phyloP scores from a whole-genome alignment of 345 rosid species.

The Gossypium herbaceum region DNA sequence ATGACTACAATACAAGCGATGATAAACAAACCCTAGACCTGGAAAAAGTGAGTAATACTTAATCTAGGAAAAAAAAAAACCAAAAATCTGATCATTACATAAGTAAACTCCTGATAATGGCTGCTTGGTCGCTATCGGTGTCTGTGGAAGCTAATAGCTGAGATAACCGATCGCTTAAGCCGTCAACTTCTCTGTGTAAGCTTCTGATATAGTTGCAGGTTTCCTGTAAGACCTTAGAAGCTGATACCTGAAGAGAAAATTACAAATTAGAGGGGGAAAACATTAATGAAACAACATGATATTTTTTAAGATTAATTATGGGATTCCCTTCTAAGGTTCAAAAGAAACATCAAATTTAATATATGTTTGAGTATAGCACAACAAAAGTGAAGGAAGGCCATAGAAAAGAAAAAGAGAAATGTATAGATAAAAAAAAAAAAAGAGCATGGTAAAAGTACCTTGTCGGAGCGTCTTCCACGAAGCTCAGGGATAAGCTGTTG shows the following conservation, averaged over 20 bases:
- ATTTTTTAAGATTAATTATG: too few species aligned
- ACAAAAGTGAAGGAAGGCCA: conserved; percentile 27
- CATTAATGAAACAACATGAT: neutral
- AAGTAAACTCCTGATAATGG: conserved; percentile 83
- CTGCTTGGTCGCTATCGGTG: conserved; percentile 63
- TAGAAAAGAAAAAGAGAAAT: conserved; percentile 20
- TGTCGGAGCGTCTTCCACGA: conserved; percentile 63
- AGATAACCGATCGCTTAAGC: conserved; percentile 68
- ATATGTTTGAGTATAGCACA: neutral
- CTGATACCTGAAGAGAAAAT: conserved; percentile 45
- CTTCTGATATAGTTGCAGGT: conserved; percentile 76
- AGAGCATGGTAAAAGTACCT: conserved; percentile 34
- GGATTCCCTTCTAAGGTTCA: too few species aligned
- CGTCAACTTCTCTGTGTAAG: conserved; percentile 72
- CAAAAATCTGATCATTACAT: conserved; percentile 22
- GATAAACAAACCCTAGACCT: neutral
- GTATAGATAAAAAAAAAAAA: neutral
- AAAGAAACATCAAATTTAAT: too few species aligned
- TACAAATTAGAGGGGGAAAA: neutral
- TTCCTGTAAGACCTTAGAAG: conserved; percentile 75
- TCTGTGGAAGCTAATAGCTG: conserved; percentile 72
- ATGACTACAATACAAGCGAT: neutral
- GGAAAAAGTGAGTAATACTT: too few species aligned
- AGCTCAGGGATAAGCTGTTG: conserved; percentile 87
- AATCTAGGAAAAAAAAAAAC: neutral